Base-by-base conservation (phyloP, 2,329 filamentous ascomycete genomes). In the Talaromyces rugulosus region DNA sequence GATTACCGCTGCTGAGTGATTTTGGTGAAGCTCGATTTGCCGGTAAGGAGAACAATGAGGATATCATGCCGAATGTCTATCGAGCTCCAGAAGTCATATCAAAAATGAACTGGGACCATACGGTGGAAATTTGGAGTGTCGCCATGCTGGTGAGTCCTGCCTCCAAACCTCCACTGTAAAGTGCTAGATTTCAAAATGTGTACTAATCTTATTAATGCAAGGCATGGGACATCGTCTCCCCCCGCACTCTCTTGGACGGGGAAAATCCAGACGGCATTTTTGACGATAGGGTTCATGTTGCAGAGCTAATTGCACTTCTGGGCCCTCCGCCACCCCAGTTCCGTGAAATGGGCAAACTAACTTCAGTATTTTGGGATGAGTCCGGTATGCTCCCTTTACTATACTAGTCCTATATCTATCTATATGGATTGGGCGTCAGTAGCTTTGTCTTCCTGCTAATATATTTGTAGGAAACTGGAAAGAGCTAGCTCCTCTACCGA, bases 61-160 rank as follows among this genome's bases (percentile, higher is more conserved):
- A 62, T 28, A 72, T 84, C 76, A 64, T 87, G 72, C 74, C 75
- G 62, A 73, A 77, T 58, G 66, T 72, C 57, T 79, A 78, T 68
- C 73, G 71, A 44, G 75, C 74, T 2, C 77, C 75, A 58, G 76
- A 80, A 66, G 76, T 78, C 28, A 72, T 79, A 30, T 65, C 78
- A 5, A 71, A 23, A 72, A 70, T 66, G 64, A 71, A 72, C 33
- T 79, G 73, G 75, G 68, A 70, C 57, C 76, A 74, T 66, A 67
- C 67, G 42, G 70, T 69, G 16, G 77, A 79, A 67, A 77, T 80
- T 57, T 79, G 75, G 77, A 79, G 77, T 65, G 60, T 78, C 58
- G 74, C 73, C 60, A 69, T 75, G 63, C 63, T 80, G 64, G 72
- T 75, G 40, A 56, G 58, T 18, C 8, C 11, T 33, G 23, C 8